Percentiles rank a stretch among this genome's conserved stretches.
These are phyloP conservation scores for Lagerstroemia speciosa DNA, from an alignment of 345 rosid genomes.

Conservation along the genomic window DNA sequence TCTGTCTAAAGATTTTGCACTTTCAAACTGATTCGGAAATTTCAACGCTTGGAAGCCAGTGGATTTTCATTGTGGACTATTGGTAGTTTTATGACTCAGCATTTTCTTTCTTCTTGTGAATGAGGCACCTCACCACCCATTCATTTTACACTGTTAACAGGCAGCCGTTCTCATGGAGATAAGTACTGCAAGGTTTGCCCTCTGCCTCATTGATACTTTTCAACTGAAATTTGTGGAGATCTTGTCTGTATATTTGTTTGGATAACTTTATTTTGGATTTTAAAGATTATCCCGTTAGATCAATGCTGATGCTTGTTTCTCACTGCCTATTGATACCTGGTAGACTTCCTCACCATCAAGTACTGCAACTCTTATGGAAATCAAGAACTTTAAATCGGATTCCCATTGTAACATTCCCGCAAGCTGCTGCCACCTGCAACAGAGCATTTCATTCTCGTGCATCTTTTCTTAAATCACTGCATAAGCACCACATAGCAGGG, in stretches of 20 bases:
- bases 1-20: not conserved
- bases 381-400: slow-evolving; percentile 21
- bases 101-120: not conserved
- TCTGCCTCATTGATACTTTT: not conserved
- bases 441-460: slow-evolving; percentile 19
- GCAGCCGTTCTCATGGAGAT: slow-evolving; percentile 29
- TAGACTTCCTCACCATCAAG: slow-evolving; percentile 30
- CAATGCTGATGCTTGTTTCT: not conserved
- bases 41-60: not conserved
- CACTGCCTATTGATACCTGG: not conserved
- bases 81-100: not conserved
- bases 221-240: not conserved
- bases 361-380: slow-evolving; percentile 29
- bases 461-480: slow-evolving; percentile 20
- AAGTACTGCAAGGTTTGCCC: slow-evolving; percentile 24
- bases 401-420: slow-evolving; percentile 14
- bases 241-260: not conserved
- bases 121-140: not conserved
- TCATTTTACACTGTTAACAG: not conserved
- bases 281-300: not conserved
- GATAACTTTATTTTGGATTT: not conserved
- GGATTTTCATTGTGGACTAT: not conserved
- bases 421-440: slow-evolving; percentile 10
- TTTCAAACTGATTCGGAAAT: not conserved
- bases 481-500: slow-evolving; percentile 19